Conservation (phyloP, 1,284 basidiomycete species). For the Fomitiporia mediterranea region DNA sequence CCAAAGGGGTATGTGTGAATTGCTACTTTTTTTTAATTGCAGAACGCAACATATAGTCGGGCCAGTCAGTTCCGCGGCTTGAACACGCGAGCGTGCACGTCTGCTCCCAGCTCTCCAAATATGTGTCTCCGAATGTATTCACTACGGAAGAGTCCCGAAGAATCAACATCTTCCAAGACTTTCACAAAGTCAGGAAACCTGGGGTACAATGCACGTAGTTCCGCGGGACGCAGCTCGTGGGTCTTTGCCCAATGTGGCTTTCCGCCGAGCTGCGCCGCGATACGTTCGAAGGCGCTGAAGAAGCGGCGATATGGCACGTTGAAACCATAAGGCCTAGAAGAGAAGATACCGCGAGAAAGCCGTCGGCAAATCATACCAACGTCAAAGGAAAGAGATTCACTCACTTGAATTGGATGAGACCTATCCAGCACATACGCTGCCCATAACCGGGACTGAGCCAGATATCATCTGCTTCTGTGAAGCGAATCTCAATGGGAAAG, state of each 20-base stretch:
- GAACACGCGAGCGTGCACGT: slow-evolving; percentile 50
- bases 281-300: slow-evolving; percentile 77
- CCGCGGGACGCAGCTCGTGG: slow-evolving; percentile 68
- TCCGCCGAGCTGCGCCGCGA: slow-evolving; percentile 71
- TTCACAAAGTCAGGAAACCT: slow-evolving; percentile 77
- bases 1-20: background rate
- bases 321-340: slow-evolving; percentile 78
- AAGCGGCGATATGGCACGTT: slow-evolving; percentile 83
- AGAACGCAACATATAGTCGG: too few relatives aligned
- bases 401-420: slow-evolving; percentile 93
- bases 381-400: slow-evolving; percentile 28
- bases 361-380: slow-evolving; percentile 12
- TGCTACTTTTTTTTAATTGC: background rate
- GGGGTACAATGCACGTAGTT: slow-evolving; percentile 73
- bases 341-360: slow-evolving; percentile 15
- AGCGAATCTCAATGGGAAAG: slow-evolving; percentile 92
- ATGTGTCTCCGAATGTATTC: slow-evolving; percentile 76
- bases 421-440: slow-evolving; percentile 86
- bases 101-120: slow-evolving; percentile 45
- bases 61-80: slow-evolving; percentile 34
- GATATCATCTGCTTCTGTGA: slow-evolving; percentile 85
- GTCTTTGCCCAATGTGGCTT: slow-evolving; percentile 98
- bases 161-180: slow-evolving; percentile 74
- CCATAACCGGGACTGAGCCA: slow-evolving; percentile 89
- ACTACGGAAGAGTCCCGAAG: slow-evolving; percentile 75